Percentiles rank a stretch among this genome's conserved stretches.
These are phyloP conservation scores for Lentinus tigrinus DNA, from an alignment of 768 basidiomycete species.

Conservation along the genomic window DNA sequence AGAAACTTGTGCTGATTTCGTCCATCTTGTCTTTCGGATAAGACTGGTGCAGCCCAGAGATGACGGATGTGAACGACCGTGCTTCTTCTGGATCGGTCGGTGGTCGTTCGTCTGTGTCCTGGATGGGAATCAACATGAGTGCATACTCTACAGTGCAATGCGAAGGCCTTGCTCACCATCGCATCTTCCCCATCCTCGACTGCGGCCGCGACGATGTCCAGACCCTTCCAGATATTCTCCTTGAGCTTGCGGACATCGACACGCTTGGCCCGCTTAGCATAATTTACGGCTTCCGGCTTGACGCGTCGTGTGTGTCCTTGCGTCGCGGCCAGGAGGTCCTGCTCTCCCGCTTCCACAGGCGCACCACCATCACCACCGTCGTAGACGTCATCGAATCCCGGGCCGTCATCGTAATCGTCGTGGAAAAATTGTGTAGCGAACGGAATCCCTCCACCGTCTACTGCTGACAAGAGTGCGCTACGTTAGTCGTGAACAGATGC, in stretches of 20 bases:
- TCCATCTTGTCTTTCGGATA: conserved; percentile 95
- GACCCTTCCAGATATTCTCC: conserved; percentile 95
- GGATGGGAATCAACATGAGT: not conserved
- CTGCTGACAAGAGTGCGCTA: conserved; percentile 24
- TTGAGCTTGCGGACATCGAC: conserved; percentile 97
- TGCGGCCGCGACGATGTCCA: conserved; percentile 68
- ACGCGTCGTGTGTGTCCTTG: conserved; percentile 75
- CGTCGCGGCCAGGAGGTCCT: conserved; percentile 84
- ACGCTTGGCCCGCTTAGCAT: conserved; percentile 92
- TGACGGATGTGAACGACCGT: conserved; percentile 76
- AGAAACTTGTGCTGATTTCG: conserved; percentile 98
- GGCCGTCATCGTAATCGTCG: conserved; percentile 82
- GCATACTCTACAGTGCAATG: not conserved
- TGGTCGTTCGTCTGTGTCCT: conserved; percentile 55
- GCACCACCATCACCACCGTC: conserved; percentile 48
- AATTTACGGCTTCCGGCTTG: conserved; percentile 86
- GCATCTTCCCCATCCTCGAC: conserved; percentile 36
- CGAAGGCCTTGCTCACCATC: conserved; percentile 20
- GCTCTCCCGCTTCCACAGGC: conserved; percentile 65
- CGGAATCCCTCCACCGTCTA: conserved; percentile 60
- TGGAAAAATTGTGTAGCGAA: conserved; percentile 98
- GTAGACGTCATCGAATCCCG: conserved; percentile 59
- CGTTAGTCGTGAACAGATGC: not conserved
- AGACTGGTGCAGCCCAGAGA: conserved; percentile 72
- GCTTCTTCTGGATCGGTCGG: conserved; percentile 66